These are phyloP conservation scores for Hyphodiscus sp. DNA, from an alignment of 2,329 filamentous ascomycete species.

Conservation along the genomic window DNA sequence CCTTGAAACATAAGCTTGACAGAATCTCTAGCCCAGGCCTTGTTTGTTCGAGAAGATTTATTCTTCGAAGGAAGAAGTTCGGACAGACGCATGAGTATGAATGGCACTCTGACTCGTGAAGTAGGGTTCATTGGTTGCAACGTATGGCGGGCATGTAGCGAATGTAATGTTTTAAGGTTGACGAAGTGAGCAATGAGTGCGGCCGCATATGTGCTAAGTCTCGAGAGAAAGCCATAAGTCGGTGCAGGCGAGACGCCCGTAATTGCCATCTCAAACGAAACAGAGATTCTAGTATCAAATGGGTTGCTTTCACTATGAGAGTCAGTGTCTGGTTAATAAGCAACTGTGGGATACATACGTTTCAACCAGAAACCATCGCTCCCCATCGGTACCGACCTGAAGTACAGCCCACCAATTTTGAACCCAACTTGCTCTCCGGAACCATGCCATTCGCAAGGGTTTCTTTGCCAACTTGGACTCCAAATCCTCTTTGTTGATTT, in stretches of 20 bases:
- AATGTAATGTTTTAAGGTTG: constrained; percentile 31
- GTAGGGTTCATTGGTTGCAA: constrained; percentile 25
- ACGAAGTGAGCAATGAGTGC: constrained; percentile 33
- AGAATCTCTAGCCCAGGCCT: constrained; percentile 52
- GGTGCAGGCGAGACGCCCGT: constrained; percentile 21
- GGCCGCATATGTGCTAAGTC: constrained; percentile 31
- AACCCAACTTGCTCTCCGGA: constrained; percentile 66
- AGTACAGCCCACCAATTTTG: constrained; percentile 66
- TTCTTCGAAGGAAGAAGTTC: constrained; percentile 24
- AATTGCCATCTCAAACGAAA: constrained; percentile 22
- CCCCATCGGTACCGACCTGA: constrained; percentile 63
- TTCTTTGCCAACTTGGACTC: constrained; percentile 55
- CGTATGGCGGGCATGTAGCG: constrained; percentile 17
- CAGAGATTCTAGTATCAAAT: constrained; percentile 1
- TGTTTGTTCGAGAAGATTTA: constrained; percentile 15
- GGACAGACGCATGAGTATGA: constrained; percentile 23
- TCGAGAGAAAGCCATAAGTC: constrained; percentile 30
- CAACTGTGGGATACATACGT: constrained; percentile 34
- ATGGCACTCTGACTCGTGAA: constrained; percentile 22
- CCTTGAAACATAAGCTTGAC: constrained; percentile 50
- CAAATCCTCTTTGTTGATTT: constrained; percentile 45
- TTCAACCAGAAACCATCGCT: constrained; percentile 73
- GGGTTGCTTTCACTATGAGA: constrained; percentile 11
- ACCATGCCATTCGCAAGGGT: constrained; percentile 58
- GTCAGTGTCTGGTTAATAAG: constrained; percentile 23